Evolutionary conservation across 306 rosid species (phyloP).

Genomic region (Quercus gilva): DNA sequence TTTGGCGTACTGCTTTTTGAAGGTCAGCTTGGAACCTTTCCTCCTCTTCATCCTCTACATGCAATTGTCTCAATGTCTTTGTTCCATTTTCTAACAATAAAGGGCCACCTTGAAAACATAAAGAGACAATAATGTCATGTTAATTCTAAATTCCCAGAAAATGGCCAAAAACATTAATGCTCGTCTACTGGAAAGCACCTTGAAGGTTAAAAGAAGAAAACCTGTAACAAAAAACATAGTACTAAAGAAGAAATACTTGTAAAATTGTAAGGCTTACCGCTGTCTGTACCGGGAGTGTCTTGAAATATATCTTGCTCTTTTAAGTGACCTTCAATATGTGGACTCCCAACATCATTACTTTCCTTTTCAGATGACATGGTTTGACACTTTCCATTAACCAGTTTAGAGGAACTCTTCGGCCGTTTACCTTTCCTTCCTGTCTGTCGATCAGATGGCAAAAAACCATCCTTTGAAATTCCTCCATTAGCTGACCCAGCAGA

Average conservation of each 20-base stretch:
- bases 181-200: background rate
- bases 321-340: slow-evolving; percentile 34
- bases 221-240: background rate
- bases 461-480: slow-evolving; percentile 54
- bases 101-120: slow-evolving; percentile 30
- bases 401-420: slow-evolving; percentile 56
- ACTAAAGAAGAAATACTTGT: slow-evolving; percentile 9
- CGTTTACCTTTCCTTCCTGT: slow-evolving; percentile 65
- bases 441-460: slow-evolving; percentile 53
- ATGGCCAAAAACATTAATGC: background rate
- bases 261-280: slow-evolving; percentile 44
- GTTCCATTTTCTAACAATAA: slow-evolving; percentile 46
- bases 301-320: slow-evolving; percentile 42
- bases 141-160: slow-evolving; percentile 19
- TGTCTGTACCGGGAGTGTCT: slow-evolving; percentile 36
- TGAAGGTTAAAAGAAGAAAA: background rate
- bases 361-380: slow-evolving; percentile 36
- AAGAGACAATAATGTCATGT: slow-evolving; percentile 17
- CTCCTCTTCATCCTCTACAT: slow-evolving; percentile 74
- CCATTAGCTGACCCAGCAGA: slow-evolving; percentile 53
- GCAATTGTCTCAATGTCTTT: slow-evolving; percentile 47
- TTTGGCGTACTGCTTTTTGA: slow-evolving; percentile 79
- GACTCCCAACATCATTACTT: slow-evolving; percentile 35
- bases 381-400: slow-evolving; percentile 53
- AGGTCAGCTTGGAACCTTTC: slow-evolving; percentile 95